Percentiles rank a stretch among this genome's conserved stretches.
phyloP scores from a whole-genome alignment of 805 yeast species.

The Sugiyamaella qingdaonensis region DNA sequence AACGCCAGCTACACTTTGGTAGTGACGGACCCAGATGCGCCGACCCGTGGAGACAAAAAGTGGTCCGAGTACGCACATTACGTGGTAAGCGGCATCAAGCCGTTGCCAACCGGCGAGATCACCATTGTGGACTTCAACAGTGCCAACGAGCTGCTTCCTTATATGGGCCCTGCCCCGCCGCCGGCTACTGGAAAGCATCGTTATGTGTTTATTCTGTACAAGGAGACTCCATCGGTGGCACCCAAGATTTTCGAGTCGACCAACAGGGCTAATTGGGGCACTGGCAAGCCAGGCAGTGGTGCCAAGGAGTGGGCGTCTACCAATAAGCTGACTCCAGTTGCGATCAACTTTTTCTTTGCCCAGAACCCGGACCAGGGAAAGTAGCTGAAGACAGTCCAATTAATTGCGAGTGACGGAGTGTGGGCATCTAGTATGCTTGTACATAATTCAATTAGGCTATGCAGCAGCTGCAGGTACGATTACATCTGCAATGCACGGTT shows the following conservation, averaged over 20 bases:
- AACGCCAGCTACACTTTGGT: conserved; percentile 66
- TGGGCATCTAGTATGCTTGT: not conserved
- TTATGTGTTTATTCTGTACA: conserved; percentile 71
- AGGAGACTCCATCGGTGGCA: conserved; percentile 42
- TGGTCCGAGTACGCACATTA: conserved; percentile 89
- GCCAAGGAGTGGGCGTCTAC: conserved; percentile 67
- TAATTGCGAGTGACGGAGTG: not conserved
- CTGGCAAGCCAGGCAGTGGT: conserved; percentile 75
- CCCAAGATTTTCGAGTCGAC: conserved; percentile 37
- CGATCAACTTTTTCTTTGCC: conserved; percentile 82
- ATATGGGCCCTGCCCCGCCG: conserved; percentile 90
- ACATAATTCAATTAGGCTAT: too few species aligned
- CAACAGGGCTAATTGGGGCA: conserved; percentile 79
- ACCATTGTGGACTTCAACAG: conserved; percentile 18
- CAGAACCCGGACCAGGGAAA: conserved; percentile 36
- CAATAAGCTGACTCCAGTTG: conserved; percentile 57
- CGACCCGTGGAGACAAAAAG: conserved; percentile 71
- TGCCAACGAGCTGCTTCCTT: conserved; percentile 36
- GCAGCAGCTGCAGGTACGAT: too few species aligned
- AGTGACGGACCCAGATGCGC: conserved; percentile 93
- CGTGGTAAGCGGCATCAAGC: conserved; percentile 42
- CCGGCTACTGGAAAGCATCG: conserved; percentile 81
- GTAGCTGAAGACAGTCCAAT: not conserved
- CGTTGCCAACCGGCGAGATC: conserved; percentile 23
- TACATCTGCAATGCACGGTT: too few species aligned